Percentiles rank a stretch among this genome's conserved stretches.
Conservation (phyloP, 139 green algal species). For the Coccomyxa sp. region DNA sequence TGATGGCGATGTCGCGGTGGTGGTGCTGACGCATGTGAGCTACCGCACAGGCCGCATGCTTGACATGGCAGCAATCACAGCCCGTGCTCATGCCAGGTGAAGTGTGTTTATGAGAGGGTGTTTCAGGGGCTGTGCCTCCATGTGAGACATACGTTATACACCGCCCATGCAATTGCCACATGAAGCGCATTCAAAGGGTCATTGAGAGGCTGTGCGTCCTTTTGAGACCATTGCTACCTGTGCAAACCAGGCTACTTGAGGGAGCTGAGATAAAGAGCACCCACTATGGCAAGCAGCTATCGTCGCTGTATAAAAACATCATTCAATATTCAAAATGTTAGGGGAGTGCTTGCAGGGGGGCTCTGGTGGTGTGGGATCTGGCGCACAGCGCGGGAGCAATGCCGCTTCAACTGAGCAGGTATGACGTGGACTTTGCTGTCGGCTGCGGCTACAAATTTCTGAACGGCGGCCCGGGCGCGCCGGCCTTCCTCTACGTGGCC, state of each 20-base stretch:
- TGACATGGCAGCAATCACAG: neutral
- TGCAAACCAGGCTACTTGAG: neutral
- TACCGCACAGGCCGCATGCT: slow-evolving; percentile 10
- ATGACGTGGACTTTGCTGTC: slow-evolving; percentile 3
- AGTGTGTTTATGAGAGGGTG: neutral
- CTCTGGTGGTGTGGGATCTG: slow-evolving; percentile 4
- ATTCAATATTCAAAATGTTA: neutral
- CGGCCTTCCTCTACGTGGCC: slow-evolving; percentile 1
- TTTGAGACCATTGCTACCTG: neutral
- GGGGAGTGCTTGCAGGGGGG: neutral
- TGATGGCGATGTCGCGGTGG: neutral
- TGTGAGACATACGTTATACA: too few species aligned
- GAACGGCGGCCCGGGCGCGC: slow-evolving; percentile 8
- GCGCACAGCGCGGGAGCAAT: slow-evolving; percentile 9
- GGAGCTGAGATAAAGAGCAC: too few species aligned
- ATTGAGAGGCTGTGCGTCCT: too few species aligned
- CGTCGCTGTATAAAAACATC: neutral
- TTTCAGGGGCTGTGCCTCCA: neutral
- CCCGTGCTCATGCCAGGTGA: neutral
- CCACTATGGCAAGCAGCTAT: neutral
- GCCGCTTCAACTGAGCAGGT: neutral
- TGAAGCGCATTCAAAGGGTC: too few species aligned
- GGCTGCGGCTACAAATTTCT: slow-evolving; percentile 9
- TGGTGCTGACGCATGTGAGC: slow-evolving; percentile 10
- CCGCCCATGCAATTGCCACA: too few species aligned